phyloP scores from a whole-genome alignment of 2,329 filamentous ascomycete genomes.

The Podosphaera fusca region DNA sequence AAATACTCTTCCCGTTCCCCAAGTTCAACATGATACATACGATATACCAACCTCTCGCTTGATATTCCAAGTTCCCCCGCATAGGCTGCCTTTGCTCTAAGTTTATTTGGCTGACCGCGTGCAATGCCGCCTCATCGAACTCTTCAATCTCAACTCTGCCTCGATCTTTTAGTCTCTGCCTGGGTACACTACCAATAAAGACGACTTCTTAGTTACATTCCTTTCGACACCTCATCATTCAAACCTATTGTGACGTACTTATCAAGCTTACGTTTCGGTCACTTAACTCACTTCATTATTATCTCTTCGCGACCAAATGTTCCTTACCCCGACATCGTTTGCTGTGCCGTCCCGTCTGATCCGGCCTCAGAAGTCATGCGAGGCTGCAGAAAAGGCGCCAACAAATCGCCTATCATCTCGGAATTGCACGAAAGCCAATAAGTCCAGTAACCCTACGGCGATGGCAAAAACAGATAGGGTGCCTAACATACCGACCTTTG shows the following conservation, averaged over 20 bases:
- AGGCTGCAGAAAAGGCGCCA: conserved; percentile 6
- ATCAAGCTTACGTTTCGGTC: background rate
- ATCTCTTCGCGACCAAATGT: background rate
- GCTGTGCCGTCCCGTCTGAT: conserved; percentile 10
- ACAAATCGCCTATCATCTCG: background rate
- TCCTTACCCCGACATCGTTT: conserved; percentile 3
- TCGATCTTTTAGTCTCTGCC: background rate
- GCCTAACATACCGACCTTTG: conserved; percentile 5
- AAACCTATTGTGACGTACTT: background rate
- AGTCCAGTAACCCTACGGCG: background rate
- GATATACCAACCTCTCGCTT: background rate
- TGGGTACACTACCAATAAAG: background rate
- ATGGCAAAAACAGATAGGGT: conserved; percentile 3
- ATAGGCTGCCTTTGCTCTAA: background rate
- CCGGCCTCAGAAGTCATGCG: conserved; percentile 2
- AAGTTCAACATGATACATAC: background rate
- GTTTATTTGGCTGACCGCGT: background rate
- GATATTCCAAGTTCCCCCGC: background rate
- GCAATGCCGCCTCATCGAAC: background rate
- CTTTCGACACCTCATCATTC: background rate
- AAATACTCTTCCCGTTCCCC: background rate
- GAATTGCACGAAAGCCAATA: background rate
- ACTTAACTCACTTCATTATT: background rate
- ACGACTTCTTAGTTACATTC: background rate
- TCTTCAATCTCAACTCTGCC: conserved; percentile 1